A percentile compares a stretch with the other conserved stretches of the same genome.
Conservation (phyloP, 371 early-diverging fungal genomes). For the Entomophthora muscae region DNA sequence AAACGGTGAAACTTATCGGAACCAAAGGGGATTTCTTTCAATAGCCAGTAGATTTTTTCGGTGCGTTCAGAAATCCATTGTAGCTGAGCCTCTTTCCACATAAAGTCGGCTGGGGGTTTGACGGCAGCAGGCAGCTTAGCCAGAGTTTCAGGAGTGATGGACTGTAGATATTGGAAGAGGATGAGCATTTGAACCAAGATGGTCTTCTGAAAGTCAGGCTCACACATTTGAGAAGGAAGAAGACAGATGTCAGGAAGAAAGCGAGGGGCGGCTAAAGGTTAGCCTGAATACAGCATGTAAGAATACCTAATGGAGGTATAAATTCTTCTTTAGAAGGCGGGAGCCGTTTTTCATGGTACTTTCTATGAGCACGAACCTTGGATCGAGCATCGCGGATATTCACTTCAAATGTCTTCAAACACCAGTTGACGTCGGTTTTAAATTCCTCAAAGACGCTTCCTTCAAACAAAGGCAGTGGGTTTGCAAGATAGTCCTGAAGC, state of each 20-base stretch:
- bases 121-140: neutral
- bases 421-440: neutral
- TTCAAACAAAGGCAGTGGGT: neutral
- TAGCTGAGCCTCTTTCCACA: neutral
- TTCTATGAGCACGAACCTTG: neutral
- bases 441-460: neutral
- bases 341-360: neutral
- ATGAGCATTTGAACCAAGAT: neutral
- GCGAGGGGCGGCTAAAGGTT: neutral
- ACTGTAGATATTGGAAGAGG: neutral
- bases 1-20: neutral
- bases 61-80: neutral
- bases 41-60: neutral
- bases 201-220: neutral
- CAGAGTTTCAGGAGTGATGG: neutral
- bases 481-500: neutral
- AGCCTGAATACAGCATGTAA: neutral
- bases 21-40: neutral
- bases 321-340: neutral
- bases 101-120: neutral
- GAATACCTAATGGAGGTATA: neutral
- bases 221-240: neutral
- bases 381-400: neutral
- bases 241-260: neutral
- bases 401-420: neutral